These are phyloP conservation scores for Populus hybrid DNA, from an alignment of 441 rosid genomes.

Conservation along the genomic window DNA sequence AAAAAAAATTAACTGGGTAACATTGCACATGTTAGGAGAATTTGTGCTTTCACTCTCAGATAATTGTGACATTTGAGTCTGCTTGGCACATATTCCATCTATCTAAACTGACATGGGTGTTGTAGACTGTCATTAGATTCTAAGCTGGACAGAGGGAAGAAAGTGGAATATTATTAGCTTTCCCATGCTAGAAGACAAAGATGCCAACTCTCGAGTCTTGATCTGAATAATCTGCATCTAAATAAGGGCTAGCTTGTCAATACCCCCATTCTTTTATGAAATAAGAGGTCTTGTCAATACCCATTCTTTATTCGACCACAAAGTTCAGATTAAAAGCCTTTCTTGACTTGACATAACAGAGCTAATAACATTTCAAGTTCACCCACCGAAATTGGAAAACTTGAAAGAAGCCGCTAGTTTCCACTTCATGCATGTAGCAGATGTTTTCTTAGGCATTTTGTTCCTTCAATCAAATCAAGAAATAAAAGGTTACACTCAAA, in stretches of 20 bases:
- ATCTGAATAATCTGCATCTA: not conserved
- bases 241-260: not conserved
- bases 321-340: not conserved
- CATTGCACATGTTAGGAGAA: constrained; percentile 9
- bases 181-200: constrained; percentile 16
- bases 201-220: not conserved
- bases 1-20: not conserved
- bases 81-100: constrained; percentile 15
- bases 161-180: not conserved
- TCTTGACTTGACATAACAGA: not conserved
- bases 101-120: not conserved
- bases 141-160: not conserved
- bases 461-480: no score
- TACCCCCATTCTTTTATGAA: no score
- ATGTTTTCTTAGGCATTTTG: no score
- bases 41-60: constrained; percentile 6
- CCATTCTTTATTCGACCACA: not conserved
- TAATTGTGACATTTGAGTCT: not conserved
- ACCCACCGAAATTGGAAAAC: not conserved
- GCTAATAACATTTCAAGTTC: not conserved
- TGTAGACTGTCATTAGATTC: constrained; percentile 6
- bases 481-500: no score
- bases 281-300: not conserved
- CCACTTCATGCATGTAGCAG: not conserved
- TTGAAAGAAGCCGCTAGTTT: not conserved